Conservation (phyloP, 371 early-diverging fungal genomes). For the Circinella minor region DNA sequence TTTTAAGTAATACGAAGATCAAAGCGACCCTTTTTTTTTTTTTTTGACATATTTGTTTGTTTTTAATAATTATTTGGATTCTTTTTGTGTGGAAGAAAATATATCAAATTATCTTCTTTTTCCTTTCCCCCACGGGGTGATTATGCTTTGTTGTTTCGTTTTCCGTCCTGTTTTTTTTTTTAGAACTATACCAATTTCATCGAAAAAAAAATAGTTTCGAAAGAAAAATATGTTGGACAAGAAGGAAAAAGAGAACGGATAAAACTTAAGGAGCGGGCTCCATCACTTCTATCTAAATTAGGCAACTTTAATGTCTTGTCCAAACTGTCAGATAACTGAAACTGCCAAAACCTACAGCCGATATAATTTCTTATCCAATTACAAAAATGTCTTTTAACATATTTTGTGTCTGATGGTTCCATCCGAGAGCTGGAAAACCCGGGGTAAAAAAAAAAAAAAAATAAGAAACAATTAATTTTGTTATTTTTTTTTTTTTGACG, state of each 20-base stretch:
- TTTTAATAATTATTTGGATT: too few species aligned
- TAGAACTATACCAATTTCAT: too few species aligned
- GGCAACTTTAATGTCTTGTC: not conserved
- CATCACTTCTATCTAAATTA: not conserved
- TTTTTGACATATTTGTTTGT: not conserved
- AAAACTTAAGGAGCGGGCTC: slow-evolving; percentile 10
- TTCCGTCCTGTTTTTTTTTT: too few species aligned
- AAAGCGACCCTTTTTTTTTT: not conserved
- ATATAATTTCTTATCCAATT: not conserved
- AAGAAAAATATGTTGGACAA: not conserved
- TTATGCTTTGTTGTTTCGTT: too few species aligned
- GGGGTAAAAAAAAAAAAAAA: not conserved
- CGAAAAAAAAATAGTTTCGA: too few species aligned
- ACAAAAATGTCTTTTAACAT: not conserved
- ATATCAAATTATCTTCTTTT: not conserved
- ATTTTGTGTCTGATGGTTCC: not conserved
- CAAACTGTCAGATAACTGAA: slow-evolving; percentile 3
- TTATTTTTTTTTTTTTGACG: too few species aligned
- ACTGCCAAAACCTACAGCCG: slow-evolving; percentile 9
- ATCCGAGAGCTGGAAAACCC: not conserved
- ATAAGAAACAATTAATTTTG: not conserved
- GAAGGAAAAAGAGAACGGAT: not conserved
- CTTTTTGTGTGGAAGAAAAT: not conserved
- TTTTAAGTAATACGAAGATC: not conserved
- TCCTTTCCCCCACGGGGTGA: not conserved